Evolutionary conservation across 2,329 filamentous ascomycete genomes (phyloP).

Genomic region (Xylariaceae sp.): DNA sequence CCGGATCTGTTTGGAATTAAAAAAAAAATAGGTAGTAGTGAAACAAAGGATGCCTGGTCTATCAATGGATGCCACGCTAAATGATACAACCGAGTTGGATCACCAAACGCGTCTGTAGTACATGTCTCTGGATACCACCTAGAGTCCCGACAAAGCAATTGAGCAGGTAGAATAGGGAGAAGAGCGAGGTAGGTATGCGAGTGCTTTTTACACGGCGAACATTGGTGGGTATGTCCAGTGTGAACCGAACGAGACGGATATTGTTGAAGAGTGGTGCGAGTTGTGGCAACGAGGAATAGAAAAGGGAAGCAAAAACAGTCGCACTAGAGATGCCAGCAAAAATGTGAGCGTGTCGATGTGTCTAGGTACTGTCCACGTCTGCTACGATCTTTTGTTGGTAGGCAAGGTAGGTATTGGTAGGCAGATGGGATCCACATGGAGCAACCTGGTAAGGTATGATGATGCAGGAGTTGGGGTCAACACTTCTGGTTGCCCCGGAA

Average conservation of each 20-base stretch:
- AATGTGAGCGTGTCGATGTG: background rate
- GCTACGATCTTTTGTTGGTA: background rate
- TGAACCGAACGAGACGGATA: slow-evolving; percentile 9
- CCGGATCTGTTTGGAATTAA: slow-evolving; percentile 6
- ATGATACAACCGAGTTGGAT: slow-evolving; percentile 18
- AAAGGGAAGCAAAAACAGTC: background rate
- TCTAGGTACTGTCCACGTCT: background rate
- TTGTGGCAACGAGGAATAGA: slow-evolving; percentile 3
- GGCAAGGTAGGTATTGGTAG: background rate
- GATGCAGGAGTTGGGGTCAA: background rate
- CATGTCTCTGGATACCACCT: slow-evolving; percentile 17
- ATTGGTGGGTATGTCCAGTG: slow-evolving; percentile 3
- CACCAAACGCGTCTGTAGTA: slow-evolving; percentile 17
- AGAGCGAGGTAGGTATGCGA: slow-evolving; percentile 1
- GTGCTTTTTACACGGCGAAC: slow-evolving; percentile 10
- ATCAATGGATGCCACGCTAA: slow-evolving; percentile 19
- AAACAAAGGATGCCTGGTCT: slow-evolving; percentile 22
- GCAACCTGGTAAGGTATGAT: background rate
- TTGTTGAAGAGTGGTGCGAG: slow-evolving; percentile 9
- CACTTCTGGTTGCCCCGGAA: background rate
- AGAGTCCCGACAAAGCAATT: slow-evolving; percentile 6
- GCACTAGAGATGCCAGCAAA: background rate
- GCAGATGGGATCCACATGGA: background rate
- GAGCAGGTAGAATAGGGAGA: background rate
- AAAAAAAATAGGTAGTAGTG: slow-evolving; percentile 13